phyloP scores from a whole-genome alignment of 2,329 filamentous ascomycete genomes.

The Cercospora sp. region DNA sequence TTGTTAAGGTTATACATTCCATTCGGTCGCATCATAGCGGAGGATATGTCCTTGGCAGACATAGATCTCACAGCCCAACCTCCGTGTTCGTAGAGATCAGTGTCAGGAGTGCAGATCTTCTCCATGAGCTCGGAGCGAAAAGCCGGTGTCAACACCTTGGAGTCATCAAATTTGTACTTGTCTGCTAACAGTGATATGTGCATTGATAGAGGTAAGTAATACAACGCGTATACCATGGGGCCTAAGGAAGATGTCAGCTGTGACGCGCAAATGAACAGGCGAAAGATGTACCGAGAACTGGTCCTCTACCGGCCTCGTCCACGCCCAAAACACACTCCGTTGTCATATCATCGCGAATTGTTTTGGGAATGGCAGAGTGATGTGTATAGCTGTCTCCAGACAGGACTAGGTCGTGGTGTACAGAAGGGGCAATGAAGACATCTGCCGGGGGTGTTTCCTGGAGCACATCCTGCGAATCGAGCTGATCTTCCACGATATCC shows the following conservation, averaged over 20 bases:
- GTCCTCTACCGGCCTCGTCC: constrained; percentile 90
- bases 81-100: constrained; percentile 62
- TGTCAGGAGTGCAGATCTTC: constrained; percentile 66
- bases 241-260: constrained; percentile 40
- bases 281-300: constrained; percentile 70
- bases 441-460: constrained; percentile 38
- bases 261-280: not conserved
- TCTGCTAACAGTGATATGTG: constrained; percentile 73
- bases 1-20: constrained; percentile 86
- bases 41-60: constrained; percentile 78
- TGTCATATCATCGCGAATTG: constrained; percentile 44
- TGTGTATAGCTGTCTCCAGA: constrained; percentile 51
- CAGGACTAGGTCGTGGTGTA: constrained; percentile 43
- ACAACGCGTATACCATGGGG: constrained; percentile 67
- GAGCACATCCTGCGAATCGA: constrained; percentile 35
- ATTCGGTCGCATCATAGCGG: constrained; percentile 69
- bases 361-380: constrained; percentile 47
- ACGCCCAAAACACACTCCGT: constrained; percentile 78
- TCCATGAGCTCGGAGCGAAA: constrained; percentile 73
- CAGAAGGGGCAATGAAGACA: constrained; percentile 52
- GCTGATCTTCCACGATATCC: constrained; percentile 34
- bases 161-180: constrained; percentile 89
- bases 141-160: constrained; percentile 81
- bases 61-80: constrained; percentile 83
- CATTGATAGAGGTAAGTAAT: constrained; percentile 67